Evolutionary conservation across 2,329 filamentous ascomycete genomes (phyloP).

Genomic region (Apiospora saccharicola): DNA sequence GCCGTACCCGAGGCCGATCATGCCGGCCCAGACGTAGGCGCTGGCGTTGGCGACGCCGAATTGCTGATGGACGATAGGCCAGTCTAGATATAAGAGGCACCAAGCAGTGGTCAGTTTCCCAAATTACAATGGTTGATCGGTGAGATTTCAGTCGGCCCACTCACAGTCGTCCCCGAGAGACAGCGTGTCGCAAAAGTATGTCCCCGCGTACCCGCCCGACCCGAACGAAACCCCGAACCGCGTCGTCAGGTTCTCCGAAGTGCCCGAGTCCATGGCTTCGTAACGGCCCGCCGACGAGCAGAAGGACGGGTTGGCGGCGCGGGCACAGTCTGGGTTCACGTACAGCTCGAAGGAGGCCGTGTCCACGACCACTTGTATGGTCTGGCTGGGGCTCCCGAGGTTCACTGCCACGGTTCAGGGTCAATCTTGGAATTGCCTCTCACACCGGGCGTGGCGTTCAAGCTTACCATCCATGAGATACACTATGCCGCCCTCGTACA

Average conservation of each 20-base stretch:
- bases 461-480: conserved; percentile 46
- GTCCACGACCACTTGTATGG: conserved; percentile 62
- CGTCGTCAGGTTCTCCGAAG: conserved; percentile 42
- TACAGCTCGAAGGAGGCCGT: conserved; percentile 68
- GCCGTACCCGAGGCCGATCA: conserved; percentile 47
- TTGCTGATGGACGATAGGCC: conserved; percentile 42
- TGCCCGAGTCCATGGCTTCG: conserved; percentile 50
- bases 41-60: conserved; percentile 47
- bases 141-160: not conserved
- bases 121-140: no score
- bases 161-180: conserved; percentile 26
- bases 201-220: conserved; percentile 21
- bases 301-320: conserved; percentile 50
- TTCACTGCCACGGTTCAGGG: no score
- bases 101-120: no score
- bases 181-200: conserved; percentile 25
- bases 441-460: no score
- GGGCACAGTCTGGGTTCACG: conserved; percentile 67
- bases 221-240: conserved; percentile 30
- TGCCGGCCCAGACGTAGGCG: conserved; percentile 46
- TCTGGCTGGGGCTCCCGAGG: conserved; percentile 62
- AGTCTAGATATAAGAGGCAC: conserved; percentile 31
- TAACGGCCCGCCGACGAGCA: conserved; percentile 56
- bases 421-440: no score
- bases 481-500: conserved; percentile 42